Base-by-base conservation (phyloP, 352 stramenopile species). In the Phytophthora colocasiae region DNA sequence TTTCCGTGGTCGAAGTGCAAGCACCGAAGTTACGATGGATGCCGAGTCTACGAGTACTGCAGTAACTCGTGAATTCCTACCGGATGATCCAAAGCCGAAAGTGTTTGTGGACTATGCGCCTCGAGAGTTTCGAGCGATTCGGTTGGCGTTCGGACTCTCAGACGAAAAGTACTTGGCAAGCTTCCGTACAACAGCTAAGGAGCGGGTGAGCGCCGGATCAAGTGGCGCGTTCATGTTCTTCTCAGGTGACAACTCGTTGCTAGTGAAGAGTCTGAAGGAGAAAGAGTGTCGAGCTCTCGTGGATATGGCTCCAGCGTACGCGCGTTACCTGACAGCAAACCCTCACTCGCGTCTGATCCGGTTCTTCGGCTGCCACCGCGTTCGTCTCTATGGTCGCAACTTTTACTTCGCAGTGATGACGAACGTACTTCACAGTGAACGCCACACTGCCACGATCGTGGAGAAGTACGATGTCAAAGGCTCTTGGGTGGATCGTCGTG, bases 331-430 rank as follows among this genome's bases (percentile, higher is more conserved):
- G 26, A 73, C 75, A 41, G 58, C 52, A 41, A 72, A 93, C 40
- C 78, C 87, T 0, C 67, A 80, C 57, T 92, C 81, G 49, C 75
- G 91, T 15, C 75, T 97, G 31, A 95, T 91, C 34, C 83, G 89
- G 8, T 96, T 95, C 55, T 92, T 93, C n/a, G 89, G 89, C 17
- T 94, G 86, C 58, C 89, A 97, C 40, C 78, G 81, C 40, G 81
- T 97, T 27, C 75, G 77, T 5, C 71, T 97, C 8, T 96, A 96
- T 44, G 85, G 85, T 6, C 79, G 84, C 45, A 90, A 89, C 58
- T 91, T 93, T 58, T 91, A 89, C 59, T 93, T 93, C 69, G 81
- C 87, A 3, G 85, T 93, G 50, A 93, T 93, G 85, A 79, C 83
- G 2, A 93, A 93, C 52, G 83, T 93, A 32, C 56, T 93, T n/a